Conservation (phyloP, 169 alveolate genomes). For the Blepharisma undulans region DNA sequence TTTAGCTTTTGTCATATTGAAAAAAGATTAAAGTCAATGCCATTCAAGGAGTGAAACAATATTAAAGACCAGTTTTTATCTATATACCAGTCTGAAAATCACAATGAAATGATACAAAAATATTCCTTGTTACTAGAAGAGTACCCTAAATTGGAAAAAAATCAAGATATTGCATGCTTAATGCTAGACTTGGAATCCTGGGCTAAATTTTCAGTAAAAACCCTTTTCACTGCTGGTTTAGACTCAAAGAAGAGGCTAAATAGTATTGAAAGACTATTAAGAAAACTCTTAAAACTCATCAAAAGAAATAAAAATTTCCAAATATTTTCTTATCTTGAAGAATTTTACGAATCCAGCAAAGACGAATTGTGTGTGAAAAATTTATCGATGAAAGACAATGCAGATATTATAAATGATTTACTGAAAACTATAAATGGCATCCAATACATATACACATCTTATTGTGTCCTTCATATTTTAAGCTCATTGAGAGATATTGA, state of each 20-base stretch:
- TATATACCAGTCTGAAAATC: not conserved
- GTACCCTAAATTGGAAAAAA: not conserved
- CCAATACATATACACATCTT: not conserved
- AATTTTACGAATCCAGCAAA: not conserved
- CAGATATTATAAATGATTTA: no score
- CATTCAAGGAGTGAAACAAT: not conserved
- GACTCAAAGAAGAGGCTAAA: not conserved
- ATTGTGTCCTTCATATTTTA: not conserved
- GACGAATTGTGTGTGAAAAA: not conserved
- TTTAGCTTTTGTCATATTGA: not conserved
- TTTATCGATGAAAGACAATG: not conserved
- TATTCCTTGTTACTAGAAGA: not conserved
- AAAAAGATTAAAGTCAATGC: not conserved
- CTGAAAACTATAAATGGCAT: not conserved
- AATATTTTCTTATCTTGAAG: not conserved
- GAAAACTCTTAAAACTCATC: not conserved
- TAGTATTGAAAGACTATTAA: not conserved
- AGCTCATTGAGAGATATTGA: not conserved
- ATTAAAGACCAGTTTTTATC: not conserved
- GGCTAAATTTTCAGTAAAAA: not conserved
- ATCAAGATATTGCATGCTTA: not conserved
- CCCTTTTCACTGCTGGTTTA: not conserved
- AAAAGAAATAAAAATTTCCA: not conserved
- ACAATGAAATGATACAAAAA: not conserved
- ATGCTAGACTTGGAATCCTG: not conserved